Conservation (phyloP, 1,284 basidiomycete species). For the Cerrena zonata region DNA sequence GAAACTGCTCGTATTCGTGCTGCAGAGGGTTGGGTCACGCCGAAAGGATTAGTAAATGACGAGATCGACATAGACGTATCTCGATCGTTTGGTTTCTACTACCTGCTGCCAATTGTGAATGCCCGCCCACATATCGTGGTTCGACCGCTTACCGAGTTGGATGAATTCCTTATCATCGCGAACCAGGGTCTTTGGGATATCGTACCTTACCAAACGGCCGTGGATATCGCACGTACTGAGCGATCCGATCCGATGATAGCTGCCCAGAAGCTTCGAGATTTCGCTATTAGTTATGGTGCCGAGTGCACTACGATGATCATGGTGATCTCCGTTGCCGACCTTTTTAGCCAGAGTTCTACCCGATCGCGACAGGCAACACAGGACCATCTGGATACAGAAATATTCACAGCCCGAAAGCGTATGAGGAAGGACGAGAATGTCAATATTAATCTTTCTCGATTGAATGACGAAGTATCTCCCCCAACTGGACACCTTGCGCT, state of each 20-base stretch:
- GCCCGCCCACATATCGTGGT: conserved; percentile 76
- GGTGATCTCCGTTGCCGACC: conserved; percentile 83
- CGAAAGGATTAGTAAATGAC: conserved; percentile 90
- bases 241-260: conserved; percentile 91
- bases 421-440: conserved; percentile 42
- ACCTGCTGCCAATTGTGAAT: conserved; percentile 87
- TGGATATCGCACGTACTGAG: conserved; percentile 90
- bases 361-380: conserved; percentile 41
- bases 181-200: conserved; percentile 93
- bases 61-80: conserved; percentile 88
- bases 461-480: conserved; percentile 81
- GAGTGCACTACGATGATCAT: conserved; percentile 96
- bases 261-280: conserved; percentile 93
- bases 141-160: conserved; percentile 74
- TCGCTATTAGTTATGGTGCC: conserved; percentile 95
- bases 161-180: conserved; percentile 96
- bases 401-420: conserved; percentile 27
- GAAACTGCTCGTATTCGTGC: conserved; percentile 85
- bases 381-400: conserved; percentile 40
- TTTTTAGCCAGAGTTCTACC: conserved; percentile 51
- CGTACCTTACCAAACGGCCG: conserved; percentile 91
- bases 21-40: conserved; percentile 94
- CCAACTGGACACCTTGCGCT: conserved; percentile 88
- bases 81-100: conserved; percentile 90
- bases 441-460: conserved; percentile 49